Percentiles rank a stretch among this genome's conserved stretches.
Evolutionary conservation across 2,329 filamentous ascomycete genomes (phyloP).

Genomic region (Penicillium hordei): DNA sequence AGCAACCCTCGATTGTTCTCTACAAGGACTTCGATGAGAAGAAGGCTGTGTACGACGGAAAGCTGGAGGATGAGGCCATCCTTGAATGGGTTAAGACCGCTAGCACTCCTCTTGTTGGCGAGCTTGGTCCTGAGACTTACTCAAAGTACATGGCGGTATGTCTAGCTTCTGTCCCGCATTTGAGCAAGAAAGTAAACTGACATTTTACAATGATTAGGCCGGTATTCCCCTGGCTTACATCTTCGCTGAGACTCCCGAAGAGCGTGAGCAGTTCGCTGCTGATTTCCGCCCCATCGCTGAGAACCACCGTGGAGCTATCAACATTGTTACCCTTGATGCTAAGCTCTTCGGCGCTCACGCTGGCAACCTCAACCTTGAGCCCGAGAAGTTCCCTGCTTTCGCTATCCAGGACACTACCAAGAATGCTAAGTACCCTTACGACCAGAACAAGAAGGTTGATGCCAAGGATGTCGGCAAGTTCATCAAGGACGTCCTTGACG

Average conservation of each 20-base stretch:
- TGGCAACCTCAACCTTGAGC: constrained; percentile 93
- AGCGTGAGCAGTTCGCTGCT: constrained; percentile 75
- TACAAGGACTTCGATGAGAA: constrained; percentile 99
- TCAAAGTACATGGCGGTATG: constrained; percentile 81
- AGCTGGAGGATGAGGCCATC: constrained; percentile 79
- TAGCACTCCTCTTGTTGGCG: constrained; percentile 86
- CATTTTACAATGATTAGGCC: constrained; percentile 48
- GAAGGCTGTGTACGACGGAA: constrained; percentile 78
- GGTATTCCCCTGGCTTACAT: constrained; percentile 95
- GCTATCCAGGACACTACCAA: constrained; percentile 94
- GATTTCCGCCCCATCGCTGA: constrained; percentile 82
- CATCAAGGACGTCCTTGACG: constrained; percentile 77
- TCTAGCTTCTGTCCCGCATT: constrained; percentile 14
- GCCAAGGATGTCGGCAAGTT: constrained; percentile 73
- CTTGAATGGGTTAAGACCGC: constrained; percentile 79
- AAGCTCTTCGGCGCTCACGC: constrained; percentile 92
- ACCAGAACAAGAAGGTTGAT: constrained; percentile 77
- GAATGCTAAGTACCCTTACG: constrained; percentile 96
- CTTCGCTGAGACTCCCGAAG: constrained; percentile 88
- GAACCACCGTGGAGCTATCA: constrained; percentile 90
- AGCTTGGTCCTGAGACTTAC: constrained; percentile 97
- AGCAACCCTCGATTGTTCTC: constrained; percentile 80
- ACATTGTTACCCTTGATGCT: constrained; percentile 97
- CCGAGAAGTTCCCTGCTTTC: constrained; percentile 93
- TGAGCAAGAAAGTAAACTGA: neutral